phyloP scores from a whole-genome alignment of 1,139 yeast genomes.

The Saccharomyces hybrid region DNA sequence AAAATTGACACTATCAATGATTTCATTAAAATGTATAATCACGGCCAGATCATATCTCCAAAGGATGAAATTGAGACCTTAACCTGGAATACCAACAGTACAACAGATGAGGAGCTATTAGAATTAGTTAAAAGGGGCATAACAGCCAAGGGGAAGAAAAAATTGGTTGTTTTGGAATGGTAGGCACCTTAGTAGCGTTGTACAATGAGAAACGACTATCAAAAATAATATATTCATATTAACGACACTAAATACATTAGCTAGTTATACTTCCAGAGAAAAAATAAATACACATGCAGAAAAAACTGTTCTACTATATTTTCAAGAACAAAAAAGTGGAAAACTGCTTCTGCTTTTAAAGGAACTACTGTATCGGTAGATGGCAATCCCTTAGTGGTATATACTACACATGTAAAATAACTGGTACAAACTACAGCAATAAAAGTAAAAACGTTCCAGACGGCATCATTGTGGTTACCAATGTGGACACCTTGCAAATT shows the following conservation, averaged over 20 bases:
- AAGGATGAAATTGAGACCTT: slow-evolving; percentile 51
- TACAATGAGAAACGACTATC: not conserved
- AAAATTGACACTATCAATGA: slow-evolving; percentile 54
- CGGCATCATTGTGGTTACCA: no score
- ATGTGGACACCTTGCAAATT: no score
- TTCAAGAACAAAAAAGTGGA: no score
- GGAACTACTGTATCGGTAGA: no score
- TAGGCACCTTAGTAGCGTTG: not conserved
- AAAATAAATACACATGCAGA: no score
- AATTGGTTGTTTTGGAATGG: slow-evolving; percentile 33
- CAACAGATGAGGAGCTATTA: slow-evolving; percentile 44
- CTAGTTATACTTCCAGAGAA: no score
- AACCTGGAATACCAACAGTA: slow-evolving; percentile 39
- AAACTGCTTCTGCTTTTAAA: no score
- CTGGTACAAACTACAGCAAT: no score
- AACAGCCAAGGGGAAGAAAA: slow-evolving; percentile 39
- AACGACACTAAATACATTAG: not conserved
- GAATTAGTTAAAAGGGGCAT: slow-evolving; percentile 49
- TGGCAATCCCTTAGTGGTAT: no score
- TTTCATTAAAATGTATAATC: slow-evolving; percentile 59
- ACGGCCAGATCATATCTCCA: slow-evolving; percentile 43
- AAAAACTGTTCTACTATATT: no score
- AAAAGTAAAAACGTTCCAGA: no score
- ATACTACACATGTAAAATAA: no score
- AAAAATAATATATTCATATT: not conserved